A percentile compares a stretch with the other conserved stretches of the same genome.
Evolutionary conservation across 2,329 filamentous ascomycete species (phyloP).

Genomic region (Teratosphaeria destructans): DNA sequence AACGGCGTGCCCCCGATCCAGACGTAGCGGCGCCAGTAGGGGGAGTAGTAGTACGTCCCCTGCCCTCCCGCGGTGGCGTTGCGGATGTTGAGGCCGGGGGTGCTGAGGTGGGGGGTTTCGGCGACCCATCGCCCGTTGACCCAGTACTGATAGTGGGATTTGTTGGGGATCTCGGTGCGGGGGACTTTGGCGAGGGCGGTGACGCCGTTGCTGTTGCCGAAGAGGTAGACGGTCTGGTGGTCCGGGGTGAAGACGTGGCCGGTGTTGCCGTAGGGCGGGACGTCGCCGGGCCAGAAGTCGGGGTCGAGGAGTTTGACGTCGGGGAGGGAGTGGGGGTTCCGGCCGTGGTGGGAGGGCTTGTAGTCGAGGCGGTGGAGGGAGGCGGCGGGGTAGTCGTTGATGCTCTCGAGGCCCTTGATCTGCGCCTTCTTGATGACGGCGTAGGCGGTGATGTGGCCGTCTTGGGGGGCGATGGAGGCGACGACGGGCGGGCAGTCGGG

Average conservation of each 20-base stretch:
- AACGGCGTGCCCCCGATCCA: not conserved
- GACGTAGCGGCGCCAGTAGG: not conserved
- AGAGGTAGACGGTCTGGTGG: not conserved
- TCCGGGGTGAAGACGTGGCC: not conserved
- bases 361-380: not conserved
- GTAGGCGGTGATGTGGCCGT: not conserved
- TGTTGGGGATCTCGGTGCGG: not conserved
- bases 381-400: not conserved
- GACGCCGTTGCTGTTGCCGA: not conserved
- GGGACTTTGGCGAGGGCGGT: not conserved
- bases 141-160: not conserved
- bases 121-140: not conserved
- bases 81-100: not conserved
- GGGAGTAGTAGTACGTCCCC: not conserved
- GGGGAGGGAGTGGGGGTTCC: not conserved
- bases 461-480: not conserved
- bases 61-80: not conserved
- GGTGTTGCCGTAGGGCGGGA: not conserved
- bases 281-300: not conserved
- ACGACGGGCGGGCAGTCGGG: not conserved
- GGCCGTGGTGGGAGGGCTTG: not conserved
- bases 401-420: not conserved
- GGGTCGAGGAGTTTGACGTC: not conserved
- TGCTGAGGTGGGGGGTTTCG: not conserved
- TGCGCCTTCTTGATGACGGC: not conserved